Evolutionary conservation across 2,329 filamentous ascomycete genomes (phyloP), one percentile per base, ranked within the genome.

Genomic region (Aspergillus brasiliensis): DNA sequence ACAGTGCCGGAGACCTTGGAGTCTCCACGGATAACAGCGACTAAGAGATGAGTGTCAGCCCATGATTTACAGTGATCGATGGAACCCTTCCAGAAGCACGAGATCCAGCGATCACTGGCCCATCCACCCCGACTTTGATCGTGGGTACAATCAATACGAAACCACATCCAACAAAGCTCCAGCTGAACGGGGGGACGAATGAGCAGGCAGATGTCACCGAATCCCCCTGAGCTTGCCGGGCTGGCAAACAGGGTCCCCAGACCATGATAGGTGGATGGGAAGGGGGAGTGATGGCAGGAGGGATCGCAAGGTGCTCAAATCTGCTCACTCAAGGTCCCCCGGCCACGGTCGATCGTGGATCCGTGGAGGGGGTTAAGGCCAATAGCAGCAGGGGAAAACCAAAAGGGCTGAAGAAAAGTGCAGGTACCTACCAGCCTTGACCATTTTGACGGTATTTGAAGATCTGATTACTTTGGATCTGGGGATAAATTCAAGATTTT

Each of bases 1-100:
- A 99, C 90, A 81, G 91, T 95, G 76, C 95, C 95, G 77, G 87
- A 83, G 86, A 99, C 84, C 85, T 93, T 96, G 81, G 92, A 92
- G 87, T 98, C 95, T 87, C 95, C 95, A 82, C 95, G 94, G 85
- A 99, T 83, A 80, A 97, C 92, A 83, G 91, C 91, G 83, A 98
- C 95, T 98, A 73, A 47, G 56, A 52, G 5, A 59, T 34, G 56
- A 37, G 44, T 15, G 31, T 61, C 42, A 63, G 61, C 46, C 52
- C 38, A 55, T 55, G 52, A 55, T 31, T 25, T 46, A 5, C 52
- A n/a, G n/a, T n/a, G n/a, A 55, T 46, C 3, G 52, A 49, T 57
- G 38, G 58, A 62, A 61, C 28, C 37, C 46, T 51, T 52, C 51
- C 49, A 61, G 56, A 58, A 34, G 8, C 44, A 51, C 46, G 23